These are phyloP conservation scores for Apiospora koreana DNA, from an alignment of 2,329 filamentous ascomycete genomes.

Conservation along the genomic window DNA sequence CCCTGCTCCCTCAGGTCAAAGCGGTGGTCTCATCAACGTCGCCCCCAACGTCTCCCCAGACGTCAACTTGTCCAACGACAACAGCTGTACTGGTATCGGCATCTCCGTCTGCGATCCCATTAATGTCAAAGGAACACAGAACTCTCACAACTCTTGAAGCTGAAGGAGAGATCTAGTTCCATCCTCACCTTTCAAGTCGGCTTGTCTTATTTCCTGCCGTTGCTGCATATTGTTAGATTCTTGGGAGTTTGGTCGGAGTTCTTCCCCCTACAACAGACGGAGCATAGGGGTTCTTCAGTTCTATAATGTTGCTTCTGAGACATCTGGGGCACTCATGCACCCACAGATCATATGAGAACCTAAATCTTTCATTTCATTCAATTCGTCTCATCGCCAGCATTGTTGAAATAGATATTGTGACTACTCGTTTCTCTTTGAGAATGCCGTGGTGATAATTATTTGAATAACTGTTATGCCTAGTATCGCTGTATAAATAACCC, in stretches of 20 bases:
- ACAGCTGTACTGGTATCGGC: slow-evolving; percentile 24
- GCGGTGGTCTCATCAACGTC: slow-evolving; percentile 19
- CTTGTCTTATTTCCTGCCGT: slow-evolving; percentile 2
- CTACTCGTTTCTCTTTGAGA: too few species aligned
- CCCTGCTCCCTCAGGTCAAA: neutral
- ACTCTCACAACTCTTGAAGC: slow-evolving; percentile 20
- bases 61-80: slow-evolving; percentile 19
- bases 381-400: neutral
- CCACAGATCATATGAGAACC: neutral
- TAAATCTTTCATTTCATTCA: neutral
- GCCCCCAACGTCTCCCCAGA: slow-evolving; percentile 19
- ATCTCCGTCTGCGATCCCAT: slow-evolving; percentile 27
- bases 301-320: neutral
- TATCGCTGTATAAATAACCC: too few species aligned
- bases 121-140: slow-evolving; percentile 21
- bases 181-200: slow-evolving; percentile 25
- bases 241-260: neutral
- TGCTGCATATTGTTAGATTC: neutral
- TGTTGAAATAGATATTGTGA: too few species aligned
- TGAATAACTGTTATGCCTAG: too few species aligned
- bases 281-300: neutral
- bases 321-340: neutral
- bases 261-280: neutral
- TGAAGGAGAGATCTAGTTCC: slow-evolving; percentile 17
- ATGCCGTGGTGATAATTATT: too few species aligned